These are phyloP conservation scores for Lactarius deliciosus DNA, from an alignment of 768 basidiomycete genomes.

Conservation along the genomic window DNA sequence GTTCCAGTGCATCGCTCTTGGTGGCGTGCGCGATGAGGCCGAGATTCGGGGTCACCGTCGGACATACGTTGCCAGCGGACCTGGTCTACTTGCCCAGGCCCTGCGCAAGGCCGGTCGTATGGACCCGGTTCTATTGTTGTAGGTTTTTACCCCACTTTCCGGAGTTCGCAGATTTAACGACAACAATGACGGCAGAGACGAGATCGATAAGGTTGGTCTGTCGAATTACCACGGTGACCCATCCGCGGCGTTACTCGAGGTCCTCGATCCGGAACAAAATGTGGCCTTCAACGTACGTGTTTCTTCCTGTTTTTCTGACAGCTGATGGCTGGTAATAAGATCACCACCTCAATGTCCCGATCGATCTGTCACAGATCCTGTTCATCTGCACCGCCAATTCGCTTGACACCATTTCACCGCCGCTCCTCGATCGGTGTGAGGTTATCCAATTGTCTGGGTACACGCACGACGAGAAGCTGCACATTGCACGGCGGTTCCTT, in stretches of 20 bases:
- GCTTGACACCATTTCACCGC: conserved; percentile 84
- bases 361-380: conserved; percentile 78
- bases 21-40: conserved; percentile 92
- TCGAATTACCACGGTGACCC: conserved; percentile 89
- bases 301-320: too few species aligned
- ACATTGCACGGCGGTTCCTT: conserved; percentile 80
- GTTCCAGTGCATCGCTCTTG: conserved; percentile 89
- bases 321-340: conserved; percentile 52
- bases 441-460: conserved; percentile 82
- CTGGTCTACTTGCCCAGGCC: conserved; percentile 83
- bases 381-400: conserved; percentile 94
- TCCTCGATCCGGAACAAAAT: conserved; percentile 93
- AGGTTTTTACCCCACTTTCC: conserved; percentile 28
- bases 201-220: conserved; percentile 88
- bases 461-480: conserved; percentile 90
- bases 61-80: conserved; percentile 90
- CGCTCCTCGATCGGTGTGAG: conserved; percentile 83
- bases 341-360: conserved; percentile 78
- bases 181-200: conserved; percentile 49
- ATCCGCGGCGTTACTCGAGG: conserved; percentile 84
- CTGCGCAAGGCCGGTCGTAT: conserved; percentile 77
- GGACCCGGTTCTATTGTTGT: conserved; percentile 79
- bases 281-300: conserved; percentile 69
- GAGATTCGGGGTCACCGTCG: conserved; percentile 76
- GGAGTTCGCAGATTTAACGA: conserved; percentile 6